Conservation (phyloP, 2,329 filamentous ascomycete species). For the Sclerotinia glacialis region DNA sequence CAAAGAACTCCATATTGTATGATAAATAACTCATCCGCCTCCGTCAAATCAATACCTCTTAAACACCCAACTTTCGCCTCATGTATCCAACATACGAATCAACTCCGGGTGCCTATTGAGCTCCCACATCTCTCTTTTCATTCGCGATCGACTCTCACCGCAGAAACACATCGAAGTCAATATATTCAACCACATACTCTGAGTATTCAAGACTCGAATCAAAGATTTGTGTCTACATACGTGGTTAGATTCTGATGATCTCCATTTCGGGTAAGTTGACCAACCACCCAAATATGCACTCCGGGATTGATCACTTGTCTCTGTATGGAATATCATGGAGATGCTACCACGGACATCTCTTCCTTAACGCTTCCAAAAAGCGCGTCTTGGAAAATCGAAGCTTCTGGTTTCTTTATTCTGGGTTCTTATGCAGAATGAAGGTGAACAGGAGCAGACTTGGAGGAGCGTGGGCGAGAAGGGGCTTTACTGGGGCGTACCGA, state of each 20-base stretch:
- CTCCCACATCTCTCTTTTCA: neutral
- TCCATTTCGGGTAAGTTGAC: neutral
- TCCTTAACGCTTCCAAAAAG: too few species aligned
- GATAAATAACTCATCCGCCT: neutral
- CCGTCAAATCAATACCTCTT: too few species aligned
- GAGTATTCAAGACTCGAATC: neutral
- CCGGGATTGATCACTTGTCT: neutral
- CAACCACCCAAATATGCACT: neutral
- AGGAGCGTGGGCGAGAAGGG: too few species aligned
- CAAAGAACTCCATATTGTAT: neutral
- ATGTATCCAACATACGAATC: neutral
- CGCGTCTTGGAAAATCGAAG: too few species aligned
- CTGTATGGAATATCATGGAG: neutral
- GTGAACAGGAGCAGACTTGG: too few species aligned
- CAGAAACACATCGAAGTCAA: too few species aligned
- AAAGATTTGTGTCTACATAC: neutral
- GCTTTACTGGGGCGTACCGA: too few species aligned
- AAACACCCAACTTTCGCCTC: neutral
- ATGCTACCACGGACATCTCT: too few species aligned
- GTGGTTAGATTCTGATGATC: neutral
- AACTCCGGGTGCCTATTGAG: neutral
- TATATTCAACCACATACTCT: too few species aligned
- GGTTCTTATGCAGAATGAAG: too few species aligned
- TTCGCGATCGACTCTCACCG: neutral
- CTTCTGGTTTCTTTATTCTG: too few species aligned